Percentiles rank a stretch among this genome's conserved stretches.
These are phyloP conservation scores for Nothomitra cinnamomea DNA, from an alignment of 2,329 filamentous ascomycete species.

Conservation along the genomic window DNA sequence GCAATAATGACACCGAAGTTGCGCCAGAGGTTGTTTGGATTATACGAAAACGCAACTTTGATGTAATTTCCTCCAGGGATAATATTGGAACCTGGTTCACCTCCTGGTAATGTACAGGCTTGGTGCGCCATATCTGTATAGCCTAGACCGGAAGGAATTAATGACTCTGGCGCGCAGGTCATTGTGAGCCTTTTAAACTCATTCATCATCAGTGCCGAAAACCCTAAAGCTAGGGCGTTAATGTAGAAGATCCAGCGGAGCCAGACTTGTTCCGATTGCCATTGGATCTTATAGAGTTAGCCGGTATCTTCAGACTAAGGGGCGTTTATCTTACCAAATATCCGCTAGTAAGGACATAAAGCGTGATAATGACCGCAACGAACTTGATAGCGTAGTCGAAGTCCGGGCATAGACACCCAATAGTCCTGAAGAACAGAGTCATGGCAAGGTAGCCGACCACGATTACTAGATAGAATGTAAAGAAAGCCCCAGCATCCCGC, in stretches of 20 bases:
- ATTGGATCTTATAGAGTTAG: too few species aligned
- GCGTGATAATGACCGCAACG: slow-evolving; percentile 59
- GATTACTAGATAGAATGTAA: slow-evolving; percentile 58
- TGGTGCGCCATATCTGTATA: slow-evolving; percentile 60
- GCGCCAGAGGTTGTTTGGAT: slow-evolving; percentile 53
- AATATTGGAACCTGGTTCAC: slow-evolving; percentile 41
- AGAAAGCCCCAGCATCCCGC: slow-evolving; percentile 58
- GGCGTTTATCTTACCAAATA: slow-evolving; percentile 61
- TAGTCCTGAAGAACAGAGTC: slow-evolving; percentile 61
- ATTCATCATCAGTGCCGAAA: slow-evolving; percentile 70
- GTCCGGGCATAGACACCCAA: slow-evolving; percentile 59
- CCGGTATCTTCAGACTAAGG: too few species aligned
- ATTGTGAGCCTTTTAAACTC: slow-evolving; percentile 58
- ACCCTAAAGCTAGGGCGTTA: slow-evolving; percentile 57
- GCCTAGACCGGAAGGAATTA: slow-evolving; percentile 53
- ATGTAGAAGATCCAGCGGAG: slow-evolving; percentile 70
- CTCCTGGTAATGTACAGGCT: slow-evolving; percentile 66
- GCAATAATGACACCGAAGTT: slow-evolving; percentile 69
- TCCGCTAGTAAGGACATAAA: slow-evolving; percentile 67
- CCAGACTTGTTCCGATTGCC: too few species aligned
- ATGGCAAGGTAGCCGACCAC: slow-evolving; percentile 52
- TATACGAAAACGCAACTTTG: slow-evolving; percentile 48
- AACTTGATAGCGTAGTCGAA: slow-evolving; percentile 79
- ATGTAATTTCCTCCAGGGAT: slow-evolving; percentile 57
- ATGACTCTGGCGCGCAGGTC: slow-evolving; percentile 46